A percentile compares a stretch with the other conserved stretches of the same genome.
Evolutionary conservation across 768 basidiomycete genomes (phyloP).

Genomic region (Rhodosporidiobolus sp.): DNA sequence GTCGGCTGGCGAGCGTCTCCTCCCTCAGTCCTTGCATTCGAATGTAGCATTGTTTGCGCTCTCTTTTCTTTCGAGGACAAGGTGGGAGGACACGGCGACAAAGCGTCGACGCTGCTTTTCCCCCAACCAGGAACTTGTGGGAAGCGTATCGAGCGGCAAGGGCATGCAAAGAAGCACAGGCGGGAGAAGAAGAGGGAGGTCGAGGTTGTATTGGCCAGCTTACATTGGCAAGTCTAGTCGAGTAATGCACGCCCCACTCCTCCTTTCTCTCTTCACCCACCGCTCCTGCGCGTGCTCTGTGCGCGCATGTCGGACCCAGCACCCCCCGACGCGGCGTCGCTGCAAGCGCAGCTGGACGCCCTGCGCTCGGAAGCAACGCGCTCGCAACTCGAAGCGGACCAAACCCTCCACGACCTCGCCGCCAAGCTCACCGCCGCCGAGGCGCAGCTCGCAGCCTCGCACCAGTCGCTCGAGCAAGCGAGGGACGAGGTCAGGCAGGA

Average conservation of each 20-base stretch:
- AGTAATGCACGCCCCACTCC: no score
- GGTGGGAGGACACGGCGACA: neutral
- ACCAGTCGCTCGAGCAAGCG: neutral
- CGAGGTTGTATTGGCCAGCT: no score
- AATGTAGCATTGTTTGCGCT: neutral
- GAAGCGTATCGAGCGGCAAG: no score
- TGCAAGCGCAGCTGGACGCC: slow-evolving; percentile 23
- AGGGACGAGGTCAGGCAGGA: neutral
- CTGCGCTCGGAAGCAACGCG: slow-evolving; percentile 22
- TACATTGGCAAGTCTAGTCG: no score
- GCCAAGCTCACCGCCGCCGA: neutral
- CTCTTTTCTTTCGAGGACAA: no score
- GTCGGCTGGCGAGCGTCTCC: slow-evolving; percentile 3
- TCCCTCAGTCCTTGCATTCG: neutral
- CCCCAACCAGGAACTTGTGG: no score
- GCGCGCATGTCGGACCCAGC: slow-evolving; percentile 3
- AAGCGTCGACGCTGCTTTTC: no score
- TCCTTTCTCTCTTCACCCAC: neutral
- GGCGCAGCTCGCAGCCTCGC: neutral
- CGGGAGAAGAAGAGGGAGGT: no score
- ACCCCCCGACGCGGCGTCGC: neutral
- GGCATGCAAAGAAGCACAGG: no score
- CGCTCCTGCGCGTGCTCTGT: neutral
- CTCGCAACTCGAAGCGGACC: slow-evolving; percentile 30
- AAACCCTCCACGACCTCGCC: slow-evolving; percentile 35